Conservation (phyloP, 768 basidiomycete species). For the Leccinellum albellum region DNA sequence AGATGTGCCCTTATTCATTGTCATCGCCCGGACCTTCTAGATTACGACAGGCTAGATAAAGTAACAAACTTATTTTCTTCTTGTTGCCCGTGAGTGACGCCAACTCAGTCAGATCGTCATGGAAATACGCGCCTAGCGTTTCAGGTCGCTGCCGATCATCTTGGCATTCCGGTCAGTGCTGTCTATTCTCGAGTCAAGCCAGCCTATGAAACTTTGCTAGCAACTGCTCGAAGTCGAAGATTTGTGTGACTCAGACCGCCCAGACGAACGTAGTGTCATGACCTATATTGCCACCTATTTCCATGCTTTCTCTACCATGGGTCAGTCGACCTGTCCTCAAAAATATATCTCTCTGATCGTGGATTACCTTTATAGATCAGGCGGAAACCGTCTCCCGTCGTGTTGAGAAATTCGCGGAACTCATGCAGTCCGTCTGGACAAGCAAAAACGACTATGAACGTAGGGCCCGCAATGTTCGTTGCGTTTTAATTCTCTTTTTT, state of each 20-base stretch:
- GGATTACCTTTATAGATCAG: constrained; percentile 57
- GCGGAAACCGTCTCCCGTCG: constrained; percentile 90
- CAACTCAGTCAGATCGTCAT: constrained; percentile 62
- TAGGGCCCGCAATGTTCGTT: constrained; percentile 64
- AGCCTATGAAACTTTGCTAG: constrained; percentile 36
- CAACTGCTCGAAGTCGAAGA: constrained; percentile 96
- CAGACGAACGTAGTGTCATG: constrained; percentile 97
- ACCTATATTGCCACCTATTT: constrained; percentile 97
- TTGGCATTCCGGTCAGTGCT: constrained; percentile 80
- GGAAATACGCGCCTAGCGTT: constrained; percentile 88
- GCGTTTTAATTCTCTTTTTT: too few relatives aligned
- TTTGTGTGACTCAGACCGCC: constrained; percentile 79
- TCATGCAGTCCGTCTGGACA: constrained; percentile 90
- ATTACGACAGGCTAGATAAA: constrained; percentile 86
- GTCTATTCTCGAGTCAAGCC: not conserved
- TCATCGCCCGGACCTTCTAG: constrained; percentile 92
- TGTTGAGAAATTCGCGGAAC: constrained; percentile 93
- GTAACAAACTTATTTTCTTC: constrained; percentile 31
- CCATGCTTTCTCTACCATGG: constrained; percentile 97
- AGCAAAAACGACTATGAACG: constrained; percentile 90
- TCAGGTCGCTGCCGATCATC: constrained; percentile 77
- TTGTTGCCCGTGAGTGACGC: constrained; percentile 6
- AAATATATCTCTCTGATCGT: not conserved
- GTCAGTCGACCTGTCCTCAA: constrained; percentile 40
- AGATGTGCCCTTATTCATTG: constrained; percentile 98